Evolutionary conservation across 176 grass and related monocot species (phyloP).

Genomic region (Oryza officinalis): DNA sequence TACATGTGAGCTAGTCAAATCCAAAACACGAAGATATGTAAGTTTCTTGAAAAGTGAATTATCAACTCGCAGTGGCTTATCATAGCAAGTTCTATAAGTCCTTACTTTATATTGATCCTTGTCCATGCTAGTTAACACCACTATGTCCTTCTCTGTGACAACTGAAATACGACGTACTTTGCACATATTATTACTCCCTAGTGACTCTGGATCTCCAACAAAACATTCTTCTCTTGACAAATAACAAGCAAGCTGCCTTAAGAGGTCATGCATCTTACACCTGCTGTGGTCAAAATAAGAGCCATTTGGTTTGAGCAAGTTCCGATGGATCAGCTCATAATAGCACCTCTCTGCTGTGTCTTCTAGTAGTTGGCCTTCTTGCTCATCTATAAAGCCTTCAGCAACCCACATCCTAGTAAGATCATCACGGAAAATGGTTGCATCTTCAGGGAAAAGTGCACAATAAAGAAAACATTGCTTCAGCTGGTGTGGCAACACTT

Average conservation of each 20-base stretch:
- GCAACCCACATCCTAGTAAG: slow-evolving; percentile 14
- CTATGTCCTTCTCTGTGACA: background rate
- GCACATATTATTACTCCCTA: background rate
- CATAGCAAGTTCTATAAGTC: background rate
- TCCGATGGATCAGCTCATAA: slow-evolving; percentile 23
- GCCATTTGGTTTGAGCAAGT: slow-evolving; percentile 1
- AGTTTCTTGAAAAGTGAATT: background rate
- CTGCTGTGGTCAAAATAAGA: background rate
- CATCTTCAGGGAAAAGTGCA: slow-evolving; percentile 28
- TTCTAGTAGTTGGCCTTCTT: slow-evolving; percentile 17
- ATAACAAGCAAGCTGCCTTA: slow-evolving; percentile 15
- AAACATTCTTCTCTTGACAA: background rate
- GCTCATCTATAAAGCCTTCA: slow-evolving; percentile 34
- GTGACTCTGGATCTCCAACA: background rate
- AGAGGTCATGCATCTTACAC: slow-evolving; percentile 29
- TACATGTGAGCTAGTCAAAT: background rate
- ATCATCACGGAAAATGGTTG: background rate
- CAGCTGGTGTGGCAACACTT: slow-evolving; percentile 22
- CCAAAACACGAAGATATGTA: background rate
- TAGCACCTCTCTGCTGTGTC: background rate
- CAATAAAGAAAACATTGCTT: slow-evolving; percentile 41
- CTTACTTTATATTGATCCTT: too few species aligned
- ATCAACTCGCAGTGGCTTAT: background rate
- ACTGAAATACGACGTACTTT: slow-evolving; percentile 7
- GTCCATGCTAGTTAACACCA: background rate